Conservation (phyloP, 441 rosid species). For the Populus hybrid region DNA sequence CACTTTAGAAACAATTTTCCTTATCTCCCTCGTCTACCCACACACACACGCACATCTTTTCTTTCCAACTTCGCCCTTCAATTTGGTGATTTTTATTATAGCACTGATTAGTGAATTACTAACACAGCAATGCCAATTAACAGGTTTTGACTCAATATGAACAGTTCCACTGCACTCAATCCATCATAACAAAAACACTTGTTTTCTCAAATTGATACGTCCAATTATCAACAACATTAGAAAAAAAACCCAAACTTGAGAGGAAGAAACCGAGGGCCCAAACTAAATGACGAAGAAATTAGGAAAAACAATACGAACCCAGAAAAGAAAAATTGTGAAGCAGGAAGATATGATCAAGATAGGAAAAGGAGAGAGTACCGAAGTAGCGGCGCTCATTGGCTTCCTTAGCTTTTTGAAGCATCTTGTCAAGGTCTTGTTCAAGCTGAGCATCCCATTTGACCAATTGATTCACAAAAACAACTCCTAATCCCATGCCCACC, state of each 20-base stretch:
- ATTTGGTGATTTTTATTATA: not conserved
- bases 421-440: conserved; percentile 72
- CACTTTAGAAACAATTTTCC: not conserved
- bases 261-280: no score
- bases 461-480: conserved; percentile 71
- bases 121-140: not conserved
- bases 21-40: not conserved
- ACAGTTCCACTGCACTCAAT: not conserved
- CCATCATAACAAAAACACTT: not conserved
- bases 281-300: no score
- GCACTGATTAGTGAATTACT: not conserved
- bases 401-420: conserved; percentile 87
- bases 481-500: conserved; percentile 89
- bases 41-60: not conserved
- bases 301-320: not conserved
- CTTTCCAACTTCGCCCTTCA: not conserved
- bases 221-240: not conserved
- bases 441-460: conserved; percentile 90
- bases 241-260: not conserved
- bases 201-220: no score
- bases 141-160: not conserved
- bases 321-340: not conserved
- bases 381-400: conserved; percentile 97
- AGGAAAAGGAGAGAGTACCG: conserved; percentile 31
- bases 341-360: not conserved